A percentile compares a stretch with the other conserved stretches of the same genome.
phyloP scores from a whole-genome alignment of 2,329 filamentous ascomycete genomes.

The Didymella pomorum region DNA sequence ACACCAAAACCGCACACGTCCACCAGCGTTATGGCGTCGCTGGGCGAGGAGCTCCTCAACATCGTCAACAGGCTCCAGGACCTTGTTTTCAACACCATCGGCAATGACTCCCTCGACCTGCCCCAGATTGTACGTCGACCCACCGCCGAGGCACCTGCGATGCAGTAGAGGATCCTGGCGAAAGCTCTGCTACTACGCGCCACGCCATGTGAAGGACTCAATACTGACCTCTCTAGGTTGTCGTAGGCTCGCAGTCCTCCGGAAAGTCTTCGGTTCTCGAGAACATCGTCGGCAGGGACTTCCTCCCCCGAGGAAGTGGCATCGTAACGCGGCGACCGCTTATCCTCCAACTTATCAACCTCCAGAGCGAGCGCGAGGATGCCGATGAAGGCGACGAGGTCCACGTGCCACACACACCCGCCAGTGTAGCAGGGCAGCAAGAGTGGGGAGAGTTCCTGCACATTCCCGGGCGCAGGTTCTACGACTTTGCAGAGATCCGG shows the following conservation, averaged over 20 bases:
- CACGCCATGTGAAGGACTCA: conserved; percentile 8
- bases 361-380: conserved; percentile 77
- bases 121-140: conserved; percentile 94
- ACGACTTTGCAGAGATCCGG: conserved; percentile 91
- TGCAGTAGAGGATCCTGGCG: conserved; percentile 19
- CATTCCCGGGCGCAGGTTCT: conserved; percentile 86
- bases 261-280: conserved; percentile 98
- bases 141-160: conserved; percentile 22
- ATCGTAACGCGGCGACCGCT: conserved; percentile 94
- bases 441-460: conserved; percentile 98
- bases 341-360: conserved; percentile 97
- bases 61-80: conserved; percentile 99
- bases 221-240: conserved; percentile 70
- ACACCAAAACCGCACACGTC: conserved; percentile 25
- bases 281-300: conserved; percentile 98
- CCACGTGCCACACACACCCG: conserved; percentile 77
- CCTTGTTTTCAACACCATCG: conserved; percentile 99
- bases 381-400: conserved; percentile 70
- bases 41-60: conserved; percentile 92
- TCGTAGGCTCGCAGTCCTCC: conserved; percentile 97
- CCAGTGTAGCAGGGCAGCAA: conserved; percentile 71
- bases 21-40: conserved; percentile 75
- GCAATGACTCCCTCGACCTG: conserved; percentile 95
- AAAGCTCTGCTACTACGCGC: conserved; percentile 18
- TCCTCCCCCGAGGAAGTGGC: conserved; percentile 92